phyloP scores from a whole-genome alignment of 495 filamentous ascomycete genomes.

The Penicillium flavigenum region DNA sequence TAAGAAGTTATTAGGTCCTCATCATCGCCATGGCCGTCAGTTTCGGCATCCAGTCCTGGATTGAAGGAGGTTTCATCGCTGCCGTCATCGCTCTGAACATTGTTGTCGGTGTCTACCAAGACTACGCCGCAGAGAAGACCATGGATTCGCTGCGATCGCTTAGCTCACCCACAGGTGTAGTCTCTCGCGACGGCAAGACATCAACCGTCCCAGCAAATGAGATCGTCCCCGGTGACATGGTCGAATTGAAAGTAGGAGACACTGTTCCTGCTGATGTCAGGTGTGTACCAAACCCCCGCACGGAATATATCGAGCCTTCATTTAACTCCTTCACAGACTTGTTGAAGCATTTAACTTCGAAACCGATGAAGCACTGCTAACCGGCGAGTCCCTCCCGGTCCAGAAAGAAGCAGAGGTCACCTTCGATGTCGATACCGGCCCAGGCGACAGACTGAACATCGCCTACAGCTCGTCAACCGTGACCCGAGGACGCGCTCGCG shows the following conservation, averaged over 20 bases:
- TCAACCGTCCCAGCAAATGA: constrained; percentile 53
- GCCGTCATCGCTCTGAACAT: constrained; percentile 67
- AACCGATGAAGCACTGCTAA: constrained; percentile 71
- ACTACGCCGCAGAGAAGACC: constrained; percentile 71
- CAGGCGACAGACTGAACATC: constrained; percentile 70
- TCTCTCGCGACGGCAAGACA: constrained; percentile 54
- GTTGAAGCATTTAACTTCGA: constrained; percentile 70
- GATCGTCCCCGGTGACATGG: constrained; percentile 64
- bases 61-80: constrained; percentile 67
- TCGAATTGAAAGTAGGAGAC: constrained; percentile 79
- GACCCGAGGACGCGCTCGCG: constrained; percentile 66
- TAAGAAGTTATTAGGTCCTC: constrained; percentile 48
- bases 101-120: constrained; percentile 67
- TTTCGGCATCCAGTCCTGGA: constrained; percentile 66
- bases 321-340: constrained; percentile 37
- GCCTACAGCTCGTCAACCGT: constrained; percentile 70
- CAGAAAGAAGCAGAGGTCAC: constrained; percentile 52
- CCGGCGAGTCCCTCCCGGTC: constrained; percentile 76
- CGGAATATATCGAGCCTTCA: background rate
- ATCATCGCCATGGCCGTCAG: constrained; percentile 70
- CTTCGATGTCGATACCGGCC: constrained; percentile 52
- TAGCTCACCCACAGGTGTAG: constrained; percentile 60
- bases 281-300: constrained; percentile 22
- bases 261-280: constrained; percentile 72
- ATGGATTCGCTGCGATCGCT: constrained; percentile 68